These are phyloP conservation scores for Curvularia hawaiiensis DNA, from an alignment of 2,329 filamentous ascomycete genomes.

Conservation along the genomic window DNA sequence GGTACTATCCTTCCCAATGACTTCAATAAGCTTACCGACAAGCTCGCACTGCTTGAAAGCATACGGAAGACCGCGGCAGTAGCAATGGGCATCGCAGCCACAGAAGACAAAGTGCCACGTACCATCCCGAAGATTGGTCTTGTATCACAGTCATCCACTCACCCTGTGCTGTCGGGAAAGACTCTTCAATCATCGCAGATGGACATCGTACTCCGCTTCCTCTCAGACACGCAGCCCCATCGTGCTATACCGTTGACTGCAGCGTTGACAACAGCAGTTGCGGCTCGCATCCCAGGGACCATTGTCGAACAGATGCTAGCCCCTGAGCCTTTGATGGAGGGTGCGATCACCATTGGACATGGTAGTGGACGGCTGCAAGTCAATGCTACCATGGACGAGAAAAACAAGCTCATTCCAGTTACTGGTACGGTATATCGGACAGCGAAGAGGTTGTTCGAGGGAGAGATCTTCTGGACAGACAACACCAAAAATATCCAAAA, in stretches of 20 bases:
- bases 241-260: slow-evolving; percentile 52
- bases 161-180: slow-evolving; percentile 47
- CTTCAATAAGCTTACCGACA: slow-evolving; percentile 56
- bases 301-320: slow-evolving; percentile 42
- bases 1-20: slow-evolving; percentile 60
- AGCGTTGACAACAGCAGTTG: slow-evolving; percentile 51
- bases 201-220: slow-evolving; percentile 50
- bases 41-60: slow-evolving; percentile 59
- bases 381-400: slow-evolving; percentile 38
- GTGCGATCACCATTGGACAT: slow-evolving; percentile 48
- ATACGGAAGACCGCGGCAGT: slow-evolving; percentile 64
- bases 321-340: slow-evolving; percentile 31
- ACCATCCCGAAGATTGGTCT: slow-evolving; percentile 70
- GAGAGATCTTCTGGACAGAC: slow-evolving; percentile 34
- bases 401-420: slow-evolving; percentile 27
- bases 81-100: slow-evolving; percentile 63
- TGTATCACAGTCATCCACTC: slow-evolving; percentile 52
- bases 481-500: slow-evolving; percentile 6
- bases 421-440: slow-evolving; percentile 46
- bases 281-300: slow-evolving; percentile 45
- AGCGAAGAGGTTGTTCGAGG: slow-evolving; percentile 46
- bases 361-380: slow-evolving; percentile 47
- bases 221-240: slow-evolving; percentile 53
- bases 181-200: slow-evolving; percentile 39
- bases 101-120: slow-evolving; percentile 53